Evolutionary conservation across 768 basidiomycete genomes (phyloP), one percentile per base, ranked within the genome.

Genomic region (Phaeotremella skinneri): DNA sequence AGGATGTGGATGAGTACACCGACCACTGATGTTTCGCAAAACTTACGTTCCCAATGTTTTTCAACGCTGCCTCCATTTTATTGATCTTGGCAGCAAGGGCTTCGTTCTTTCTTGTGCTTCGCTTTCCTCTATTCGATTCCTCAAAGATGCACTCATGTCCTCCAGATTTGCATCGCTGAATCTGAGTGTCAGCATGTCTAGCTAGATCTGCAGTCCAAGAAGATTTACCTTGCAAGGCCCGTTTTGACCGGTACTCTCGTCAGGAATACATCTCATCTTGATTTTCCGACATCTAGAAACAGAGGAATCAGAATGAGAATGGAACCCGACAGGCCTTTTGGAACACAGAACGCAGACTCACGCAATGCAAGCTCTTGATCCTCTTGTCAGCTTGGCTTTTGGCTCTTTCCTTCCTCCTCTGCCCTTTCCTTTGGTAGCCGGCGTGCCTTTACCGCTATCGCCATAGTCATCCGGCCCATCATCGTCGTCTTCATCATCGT

Each of bases 81-180:
- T 45, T 61, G 52, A 71, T 39, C 31, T 66, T 65, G 2, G 63
- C 64, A 30, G 72, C 64, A 21, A 74, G 41, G 11, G 69, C 69
- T 56, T 74, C 73, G 42, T 71, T 70, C 61, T 74, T 72, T 49
- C 70, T 49, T 17, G 73, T 75, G 21, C 88, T 85, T 11, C 90
- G 85, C 76, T 93, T 94, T 41, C 96, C 96, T 49, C 96, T 84
- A 74, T 97, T 93, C 1, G 89, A 91, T 75, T 97, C 94, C 79
- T 98, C 92, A 63, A 99, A 98, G 43, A 96, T 84, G 72, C 96
- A 99, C 67, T 94, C 90, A 69, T 93, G 73, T 1, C 72, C 72
- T 17, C 76, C 76, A 20, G 64, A 66, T 49, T 73, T 73, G 41
- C 75, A 76, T 4, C 75, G 69, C 70, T 75, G 50, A 11, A 23